Percentiles rank a stretch among this genome's conserved stretches.
These are phyloP conservation scores for Neohortaea acidophila DNA, from an alignment of 495 filamentous ascomycete species.

Conservation along the genomic window DNA sequence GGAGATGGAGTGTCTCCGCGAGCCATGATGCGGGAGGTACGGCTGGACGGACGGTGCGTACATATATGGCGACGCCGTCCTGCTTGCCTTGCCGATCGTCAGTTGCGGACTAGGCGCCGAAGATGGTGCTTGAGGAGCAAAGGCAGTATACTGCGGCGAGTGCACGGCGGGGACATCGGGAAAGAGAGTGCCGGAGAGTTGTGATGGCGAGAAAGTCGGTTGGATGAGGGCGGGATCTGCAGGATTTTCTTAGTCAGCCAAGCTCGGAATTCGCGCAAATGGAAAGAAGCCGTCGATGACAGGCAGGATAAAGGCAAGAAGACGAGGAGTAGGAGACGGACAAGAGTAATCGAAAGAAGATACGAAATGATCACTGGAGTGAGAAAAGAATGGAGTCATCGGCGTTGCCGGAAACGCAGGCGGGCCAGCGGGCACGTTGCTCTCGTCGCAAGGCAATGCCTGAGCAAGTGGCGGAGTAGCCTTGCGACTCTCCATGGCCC, in stretches of 20 bases:
- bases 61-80: slow-evolving; percentile 30
- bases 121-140: slow-evolving; percentile 21
- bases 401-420: slow-evolving; percentile 15
- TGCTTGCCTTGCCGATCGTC: slow-evolving; percentile 18
- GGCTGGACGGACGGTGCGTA: slow-evolving; percentile 23
- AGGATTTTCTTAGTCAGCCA: slow-evolving; percentile 13
- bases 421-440: slow-evolving; percentile 8
- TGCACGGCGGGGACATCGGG: slow-evolving; percentile 19
- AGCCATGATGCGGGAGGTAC: slow-evolving; percentile 29
- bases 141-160: slow-evolving; percentile 19
- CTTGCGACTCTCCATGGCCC: slow-evolving; percentile 7
- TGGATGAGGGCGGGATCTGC: slow-evolving; percentile 49
- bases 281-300: slow-evolving; percentile 8
- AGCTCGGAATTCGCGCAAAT: slow-evolving; percentile 1
- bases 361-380: slow-evolving; percentile 46
- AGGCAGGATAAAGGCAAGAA: slow-evolving; percentile 15
- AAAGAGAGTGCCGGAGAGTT: slow-evolving; percentile 21
- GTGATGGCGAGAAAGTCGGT: slow-evolving; percentile 25
- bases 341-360: slow-evolving; percentile 46
- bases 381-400: slow-evolving; percentile 38
- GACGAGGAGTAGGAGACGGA: slow-evolving; percentile 38
- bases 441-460: slow-evolving; percentile 2
- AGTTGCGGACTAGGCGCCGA: slow-evolving; percentile 21
- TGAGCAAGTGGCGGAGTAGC: slow-evolving; percentile 6
- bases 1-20: slow-evolving; percentile 39